phyloP scores from a whole-genome alignment of 1,284 basidiomycete genomes.

The Leccinum holopus region DNA sequence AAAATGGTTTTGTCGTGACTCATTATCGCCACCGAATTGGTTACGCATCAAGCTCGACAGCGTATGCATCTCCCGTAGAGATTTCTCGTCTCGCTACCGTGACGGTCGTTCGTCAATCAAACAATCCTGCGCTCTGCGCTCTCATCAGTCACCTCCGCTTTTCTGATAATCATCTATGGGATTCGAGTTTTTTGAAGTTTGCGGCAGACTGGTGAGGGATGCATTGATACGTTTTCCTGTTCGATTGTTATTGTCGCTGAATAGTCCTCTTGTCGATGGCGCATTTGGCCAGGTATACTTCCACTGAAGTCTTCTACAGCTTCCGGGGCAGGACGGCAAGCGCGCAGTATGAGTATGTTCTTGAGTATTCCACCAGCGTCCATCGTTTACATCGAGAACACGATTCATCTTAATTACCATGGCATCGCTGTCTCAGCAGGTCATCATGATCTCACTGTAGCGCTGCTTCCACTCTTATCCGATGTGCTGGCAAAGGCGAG shows the following conservation, averaged over 20 bases:
- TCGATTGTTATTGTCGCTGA: not conserved
- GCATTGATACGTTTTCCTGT: not conserved
- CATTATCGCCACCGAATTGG: not conserved
- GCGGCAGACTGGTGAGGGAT: constrained; percentile 35
- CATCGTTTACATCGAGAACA: no score
- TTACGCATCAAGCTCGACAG: constrained; percentile 30
- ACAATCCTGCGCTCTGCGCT: constrained; percentile 15
- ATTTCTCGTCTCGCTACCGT: constrained; percentile 38
- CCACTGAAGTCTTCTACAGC: constrained; percentile 24
- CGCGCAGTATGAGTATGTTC: no score
- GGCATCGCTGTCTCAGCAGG: no score
- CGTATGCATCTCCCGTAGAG: constrained; percentile 28
- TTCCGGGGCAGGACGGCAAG: no score
- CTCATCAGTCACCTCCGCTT: no score
- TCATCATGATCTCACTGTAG: no score
- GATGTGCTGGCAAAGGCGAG: no score
- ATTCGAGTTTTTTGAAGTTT: constrained; percentile 20
- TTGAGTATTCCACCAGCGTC: no score
- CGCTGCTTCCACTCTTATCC: no score
- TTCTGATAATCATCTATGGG: constrained; percentile 40
- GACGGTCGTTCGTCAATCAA: constrained; percentile 39
- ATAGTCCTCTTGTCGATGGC: constrained; percentile 22
- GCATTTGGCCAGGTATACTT: constrained; percentile 48
- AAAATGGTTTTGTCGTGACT: not conserved
- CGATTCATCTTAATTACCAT: no score